Evolutionary conservation across 2,329 filamentous ascomycete genomes (phyloP).

Genomic region (Mollisia scopiformis): DNA sequence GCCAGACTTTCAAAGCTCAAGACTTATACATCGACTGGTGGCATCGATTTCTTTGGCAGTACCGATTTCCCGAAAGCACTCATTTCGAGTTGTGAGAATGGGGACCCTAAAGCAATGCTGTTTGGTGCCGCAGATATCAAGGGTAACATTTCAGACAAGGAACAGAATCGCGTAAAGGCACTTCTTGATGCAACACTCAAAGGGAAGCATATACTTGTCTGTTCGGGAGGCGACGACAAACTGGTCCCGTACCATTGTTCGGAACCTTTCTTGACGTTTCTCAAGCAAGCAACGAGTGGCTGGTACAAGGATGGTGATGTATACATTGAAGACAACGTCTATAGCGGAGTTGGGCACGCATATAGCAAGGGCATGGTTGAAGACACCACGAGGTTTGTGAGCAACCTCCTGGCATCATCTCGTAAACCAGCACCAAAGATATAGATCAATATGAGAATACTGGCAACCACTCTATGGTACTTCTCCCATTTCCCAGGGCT

Average conservation of each 20-base stretch:
- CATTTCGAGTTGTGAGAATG: conserved; percentile 61
- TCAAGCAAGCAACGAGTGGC: conserved; percentile 54
- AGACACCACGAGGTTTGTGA: conserved; percentile 67
- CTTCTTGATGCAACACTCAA: conserved; percentile 53
- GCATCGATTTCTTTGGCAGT: conserved; percentile 72
- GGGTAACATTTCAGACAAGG: conserved; percentile 34
- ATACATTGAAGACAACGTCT: conserved; percentile 66
- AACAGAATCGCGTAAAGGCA: conserved; percentile 47
- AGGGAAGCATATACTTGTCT: conserved; percentile 66
- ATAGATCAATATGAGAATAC: conserved; percentile 3
- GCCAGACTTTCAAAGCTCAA: conserved; percentile 70
- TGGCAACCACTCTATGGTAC: not conserved
- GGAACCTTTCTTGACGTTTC: conserved; percentile 61
- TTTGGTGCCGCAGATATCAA: conserved; percentile 54
- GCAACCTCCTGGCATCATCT: conserved; percentile 37
- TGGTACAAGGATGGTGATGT: conserved; percentile 61
- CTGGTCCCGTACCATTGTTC: conserved; percentile 70
- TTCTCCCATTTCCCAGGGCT: conserved; percentile 35
- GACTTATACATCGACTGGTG: conserved; percentile 60
- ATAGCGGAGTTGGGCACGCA: conserved; percentile 69
- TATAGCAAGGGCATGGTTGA: conserved; percentile 69
- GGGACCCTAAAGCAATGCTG: conserved; percentile 77
- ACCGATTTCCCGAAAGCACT: conserved; percentile 75
- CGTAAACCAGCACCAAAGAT: conserved; percentile 23
- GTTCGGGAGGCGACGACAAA: conserved; percentile 69